These are phyloP conservation scores for Biscutella laevigata DNA, from an alignment of 441 rosid genomes.

Conservation along the genomic window DNA sequence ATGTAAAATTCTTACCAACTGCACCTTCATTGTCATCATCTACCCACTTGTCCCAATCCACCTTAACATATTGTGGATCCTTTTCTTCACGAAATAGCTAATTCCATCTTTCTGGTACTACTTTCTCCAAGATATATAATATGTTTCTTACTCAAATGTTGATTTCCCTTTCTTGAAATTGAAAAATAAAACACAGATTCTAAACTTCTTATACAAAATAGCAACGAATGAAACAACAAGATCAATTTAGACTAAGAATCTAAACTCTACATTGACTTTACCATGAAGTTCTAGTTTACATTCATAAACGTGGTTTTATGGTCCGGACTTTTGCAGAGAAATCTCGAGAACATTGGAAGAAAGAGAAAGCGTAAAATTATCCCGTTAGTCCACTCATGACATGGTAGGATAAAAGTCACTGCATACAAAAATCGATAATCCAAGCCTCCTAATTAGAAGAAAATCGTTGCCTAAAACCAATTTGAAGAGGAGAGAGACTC, in stretches of 20 bases:
- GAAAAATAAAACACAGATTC: neutral
- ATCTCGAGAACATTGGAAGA: too few species aligned
- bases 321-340: slow-evolving; percentile 66
- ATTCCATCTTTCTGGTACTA: slow-evolving; percentile 64
- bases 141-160: slow-evolving; percentile 57
- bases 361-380: too few species aligned
- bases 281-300: slow-evolving; percentile 58
- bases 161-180: slow-evolving; percentile 56
- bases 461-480: too few species aligned
- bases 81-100: slow-evolving; percentile 54
- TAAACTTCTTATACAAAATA: neutral
- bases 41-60: slow-evolving; percentile 91
- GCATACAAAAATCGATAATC: too few species aligned
- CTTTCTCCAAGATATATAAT: slow-evolving; percentile 64
- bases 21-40: slow-evolving; percentile 68
- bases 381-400: too few species aligned
- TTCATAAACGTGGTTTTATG: slow-evolving; percentile 43
- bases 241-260: neutral
- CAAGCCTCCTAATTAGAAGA: too few species aligned
- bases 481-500: too few species aligned
- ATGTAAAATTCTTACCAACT: slow-evolving; percentile 18
- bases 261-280: slow-evolving; percentile 68
- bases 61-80: slow-evolving; percentile 62
- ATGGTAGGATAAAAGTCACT: too few species aligned
- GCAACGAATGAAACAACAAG: neutral